Evolutionary conservation across 345 rosid genomes (phyloP).

Genomic region (Gossypium herbaceum): DNA sequence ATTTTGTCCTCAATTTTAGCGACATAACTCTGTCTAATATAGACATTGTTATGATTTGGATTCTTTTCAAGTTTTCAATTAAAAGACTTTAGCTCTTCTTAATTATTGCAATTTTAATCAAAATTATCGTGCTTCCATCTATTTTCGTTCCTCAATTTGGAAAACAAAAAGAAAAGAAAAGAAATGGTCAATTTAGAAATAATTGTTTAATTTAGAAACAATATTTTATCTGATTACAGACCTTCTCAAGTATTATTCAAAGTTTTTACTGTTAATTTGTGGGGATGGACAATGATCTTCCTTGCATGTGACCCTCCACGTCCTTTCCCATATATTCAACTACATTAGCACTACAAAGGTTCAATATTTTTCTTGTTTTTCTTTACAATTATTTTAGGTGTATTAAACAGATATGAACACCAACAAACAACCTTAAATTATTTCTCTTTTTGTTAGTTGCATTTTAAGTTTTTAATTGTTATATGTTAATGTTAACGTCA

Average conservation of each 20-base stretch:
- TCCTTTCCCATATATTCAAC: slow-evolving; percentile 33
- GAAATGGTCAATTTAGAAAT: neutral
- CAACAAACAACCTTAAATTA: slow-evolving; percentile 14
- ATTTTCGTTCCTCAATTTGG: too few species aligned
- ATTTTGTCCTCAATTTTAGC: slow-evolving; percentile 26
- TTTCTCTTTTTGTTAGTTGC: slow-evolving; percentile 3
- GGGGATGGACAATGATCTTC: slow-evolving; percentile 52
- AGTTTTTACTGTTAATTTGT: slow-evolving; percentile 22
- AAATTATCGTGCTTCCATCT: neutral
- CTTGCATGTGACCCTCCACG: slow-evolving; percentile 51
- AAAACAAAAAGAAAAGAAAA: neutral
- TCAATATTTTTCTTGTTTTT: neutral
- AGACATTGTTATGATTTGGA: slow-evolving; percentile 23
- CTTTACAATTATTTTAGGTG: neutral
- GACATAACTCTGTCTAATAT: slow-evolving; percentile 34
- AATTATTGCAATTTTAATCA: slow-evolving; percentile 2
- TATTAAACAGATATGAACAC: slow-evolving; percentile 7
- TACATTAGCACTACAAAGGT: slow-evolving; percentile 42
- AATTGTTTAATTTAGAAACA: too few species aligned
- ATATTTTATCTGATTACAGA: too few species aligned
- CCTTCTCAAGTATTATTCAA: neutral
- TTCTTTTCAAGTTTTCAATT: slow-evolving; percentile 13
- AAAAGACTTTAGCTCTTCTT: slow-evolving; percentile 12
- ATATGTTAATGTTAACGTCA: neutral
- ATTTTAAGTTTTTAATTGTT: neutral